A percentile compares a stretch with the other conserved stretches of the same genome.
phyloP scores from a whole-genome alignment of 2,329 filamentous ascomycete species.

The Botrytis elliptica region DNA sequence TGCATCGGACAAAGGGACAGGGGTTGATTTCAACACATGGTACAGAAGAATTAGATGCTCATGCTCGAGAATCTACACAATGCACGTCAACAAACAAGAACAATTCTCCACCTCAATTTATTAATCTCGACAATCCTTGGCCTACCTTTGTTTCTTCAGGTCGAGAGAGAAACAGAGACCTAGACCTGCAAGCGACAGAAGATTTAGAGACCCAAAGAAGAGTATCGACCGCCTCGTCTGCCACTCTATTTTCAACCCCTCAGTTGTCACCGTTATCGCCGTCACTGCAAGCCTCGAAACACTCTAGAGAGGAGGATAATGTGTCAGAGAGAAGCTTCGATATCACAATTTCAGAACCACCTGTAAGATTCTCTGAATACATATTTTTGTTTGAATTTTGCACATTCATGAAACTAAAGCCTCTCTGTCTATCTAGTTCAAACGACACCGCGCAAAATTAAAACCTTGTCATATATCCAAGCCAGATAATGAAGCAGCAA shows the following conservation, averaged over 20 bases:
- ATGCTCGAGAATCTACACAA: background rate
- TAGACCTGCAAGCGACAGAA: background rate
- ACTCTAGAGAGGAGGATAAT: constrained; percentile 28
- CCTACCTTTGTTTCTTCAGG: background rate
- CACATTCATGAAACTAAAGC: background rate
- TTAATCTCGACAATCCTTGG: background rate
- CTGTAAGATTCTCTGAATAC: constrained; percentile 18
- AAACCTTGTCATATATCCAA: constrained; percentile 41
- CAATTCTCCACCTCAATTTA: background rate
- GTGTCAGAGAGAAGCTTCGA: constrained; percentile 16
- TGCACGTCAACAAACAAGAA: background rate
- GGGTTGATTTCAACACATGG: constrained; percentile 8
- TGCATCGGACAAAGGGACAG: constrained; percentile 16
- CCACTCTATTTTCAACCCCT: background rate
- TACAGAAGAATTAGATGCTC: constrained; percentile 1
- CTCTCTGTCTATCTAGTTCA: constrained; percentile 23
- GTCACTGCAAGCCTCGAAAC: constrained; percentile 30
- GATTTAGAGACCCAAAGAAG: background rate
- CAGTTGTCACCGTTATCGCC: background rate
- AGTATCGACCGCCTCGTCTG: background rate
- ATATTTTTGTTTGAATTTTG: background rate
- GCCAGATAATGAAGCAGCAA: constrained; percentile 38
- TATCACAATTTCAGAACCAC: constrained; percentile 30
- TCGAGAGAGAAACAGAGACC: background rate
- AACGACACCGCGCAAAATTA: constrained; percentile 33